Conservation (phyloP, 2,329 filamentous ascomycete genomes). For the Cladophialophora carrionii region DNA sequence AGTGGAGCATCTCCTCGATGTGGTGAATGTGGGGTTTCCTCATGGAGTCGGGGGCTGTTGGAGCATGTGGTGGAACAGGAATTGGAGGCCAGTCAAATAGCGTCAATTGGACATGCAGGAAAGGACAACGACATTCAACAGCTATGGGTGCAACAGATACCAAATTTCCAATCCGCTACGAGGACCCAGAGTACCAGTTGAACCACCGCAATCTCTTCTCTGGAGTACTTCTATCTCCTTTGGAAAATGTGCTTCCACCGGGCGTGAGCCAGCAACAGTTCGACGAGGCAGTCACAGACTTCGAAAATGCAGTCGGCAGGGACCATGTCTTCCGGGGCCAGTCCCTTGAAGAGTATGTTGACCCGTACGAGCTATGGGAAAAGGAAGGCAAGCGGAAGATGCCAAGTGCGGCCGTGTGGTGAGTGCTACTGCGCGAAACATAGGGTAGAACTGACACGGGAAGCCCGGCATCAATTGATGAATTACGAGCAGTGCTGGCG, state of each 20-base stretch:
- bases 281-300: conserved; percentile 20
- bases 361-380: conserved; percentile 33
- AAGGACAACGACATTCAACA: background rate
- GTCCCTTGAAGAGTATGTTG: conserved; percentile 31
- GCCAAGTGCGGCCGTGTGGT: conserved; percentile 32
- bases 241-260: conserved; percentile 27
- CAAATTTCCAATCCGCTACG: conserved; percentile 26
- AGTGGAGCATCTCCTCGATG: background rate
- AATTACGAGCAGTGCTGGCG: conserved; percentile 28
- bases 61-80: background rate
- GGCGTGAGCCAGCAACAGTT: conserved; percentile 26
- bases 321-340: conserved; percentile 19
- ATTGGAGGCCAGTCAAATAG: conserved; percentile 3
- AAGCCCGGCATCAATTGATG: conserved; percentile 26
- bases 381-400: conserved; percentile 29
- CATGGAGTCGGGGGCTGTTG: background rate
- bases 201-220: conserved; percentile 25
- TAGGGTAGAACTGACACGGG: background rate
- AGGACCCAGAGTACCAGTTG: conserved; percentile 31
- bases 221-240: conserved; percentile 15
- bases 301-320: conserved; percentile 22
- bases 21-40: conserved; percentile 9
- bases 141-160: conserved; percentile 20
- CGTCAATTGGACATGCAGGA: background rate
- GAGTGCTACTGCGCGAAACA: background rate